These are phyloP conservation scores for Casuarina equisetifolia DNA, from an alignment of 306 rosid species.

Conservation along the genomic window DNA sequence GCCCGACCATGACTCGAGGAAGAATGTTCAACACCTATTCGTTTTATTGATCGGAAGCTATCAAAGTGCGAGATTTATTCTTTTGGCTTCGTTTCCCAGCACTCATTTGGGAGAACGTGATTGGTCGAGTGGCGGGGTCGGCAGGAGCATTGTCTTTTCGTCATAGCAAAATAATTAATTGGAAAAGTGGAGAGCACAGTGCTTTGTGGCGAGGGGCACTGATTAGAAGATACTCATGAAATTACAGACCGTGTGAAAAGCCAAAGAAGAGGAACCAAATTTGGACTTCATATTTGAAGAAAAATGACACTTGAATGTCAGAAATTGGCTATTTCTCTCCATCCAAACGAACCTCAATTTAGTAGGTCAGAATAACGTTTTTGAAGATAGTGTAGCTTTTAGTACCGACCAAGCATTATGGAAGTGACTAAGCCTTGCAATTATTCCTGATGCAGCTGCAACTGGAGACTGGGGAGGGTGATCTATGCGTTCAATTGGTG, in stretches of 20 bases:
- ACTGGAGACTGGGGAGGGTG: not conserved
- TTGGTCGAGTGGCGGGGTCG: slow-evolving; percentile 37
- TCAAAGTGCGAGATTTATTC: not conserved
- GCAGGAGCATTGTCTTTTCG: slow-evolving; percentile 7
- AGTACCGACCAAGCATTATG: not conserved
- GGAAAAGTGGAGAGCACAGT: slow-evolving; percentile 7
- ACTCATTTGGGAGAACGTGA: slow-evolving; percentile 46
- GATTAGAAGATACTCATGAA: not conserved
- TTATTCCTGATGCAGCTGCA: not conserved
- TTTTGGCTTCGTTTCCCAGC: slow-evolving; percentile 9
- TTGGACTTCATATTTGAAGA: no score
- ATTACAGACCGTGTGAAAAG: no score
- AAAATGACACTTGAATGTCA: no score
- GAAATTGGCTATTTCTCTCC: no score
- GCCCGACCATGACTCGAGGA: slow-evolving; percentile 25
- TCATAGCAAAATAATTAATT: not conserved
- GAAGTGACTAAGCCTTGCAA: not conserved
- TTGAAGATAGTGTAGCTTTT: not conserved
- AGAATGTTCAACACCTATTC: not conserved
- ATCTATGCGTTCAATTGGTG: not conserved
- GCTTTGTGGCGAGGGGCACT: not conserved
- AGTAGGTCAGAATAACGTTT: not conserved
- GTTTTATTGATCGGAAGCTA: not conserved
- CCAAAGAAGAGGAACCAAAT: not conserved
- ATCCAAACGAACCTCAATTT: no score